Conservation (phyloP, 2,329 filamentous ascomycete genomes). For the Phaeophleospora eucalypticola region DNA sequence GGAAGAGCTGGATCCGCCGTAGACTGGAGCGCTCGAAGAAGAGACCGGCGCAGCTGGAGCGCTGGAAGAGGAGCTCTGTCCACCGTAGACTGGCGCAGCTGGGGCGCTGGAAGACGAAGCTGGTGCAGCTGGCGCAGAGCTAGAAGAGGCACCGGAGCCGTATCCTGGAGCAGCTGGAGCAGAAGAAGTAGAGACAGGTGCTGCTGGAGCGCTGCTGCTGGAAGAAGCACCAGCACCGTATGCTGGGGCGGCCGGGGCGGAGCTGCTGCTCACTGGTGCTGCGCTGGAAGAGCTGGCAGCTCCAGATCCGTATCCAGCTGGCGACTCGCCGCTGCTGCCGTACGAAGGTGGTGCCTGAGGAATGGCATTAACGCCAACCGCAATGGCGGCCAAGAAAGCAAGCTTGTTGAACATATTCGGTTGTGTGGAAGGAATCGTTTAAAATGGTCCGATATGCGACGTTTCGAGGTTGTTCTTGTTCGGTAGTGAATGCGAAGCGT, state of each 20-base stretch:
- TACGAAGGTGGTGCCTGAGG: background rate
- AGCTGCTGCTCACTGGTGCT: slow-evolving; percentile 1
- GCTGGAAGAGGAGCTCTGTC: slow-evolving; percentile 12
- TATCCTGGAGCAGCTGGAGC: background rate
- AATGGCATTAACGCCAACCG: slow-evolving; percentile 23
- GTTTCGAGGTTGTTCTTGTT: slow-evolving; percentile 9
- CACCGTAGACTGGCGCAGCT: slow-evolving; percentile 6
- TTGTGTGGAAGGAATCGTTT: slow-evolving; percentile 15
- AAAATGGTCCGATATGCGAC: slow-evolving; percentile 3
- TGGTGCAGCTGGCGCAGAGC: background rate
- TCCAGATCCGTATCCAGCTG: slow-evolving; percentile 17
- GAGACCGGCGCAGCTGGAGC: background rate
- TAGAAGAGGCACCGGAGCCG: background rate
- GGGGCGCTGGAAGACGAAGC: background rate
- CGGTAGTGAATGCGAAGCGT: slow-evolving; percentile 6
- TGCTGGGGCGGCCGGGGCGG: slow-evolving; percentile 1
- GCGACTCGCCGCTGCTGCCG: slow-evolving; percentile 8
- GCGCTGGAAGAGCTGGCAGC: slow-evolving; percentile 6
- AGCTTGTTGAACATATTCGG: slow-evolving; percentile 28
- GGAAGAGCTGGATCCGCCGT: background rate
- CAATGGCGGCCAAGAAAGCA: slow-evolving; percentile 29
- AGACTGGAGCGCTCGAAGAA: too few relatives aligned
- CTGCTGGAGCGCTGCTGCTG: slow-evolving; percentile 7
- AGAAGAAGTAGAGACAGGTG: slow-evolving; percentile 7
- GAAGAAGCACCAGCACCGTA: slow-evolving; percentile 4